A percentile compares a stretch with the other conserved stretches of the same genome.
Evolutionary conservation across 2,329 filamentous ascomycete species (phyloP).

Genomic region (Ophiostoma australiae): DNA sequence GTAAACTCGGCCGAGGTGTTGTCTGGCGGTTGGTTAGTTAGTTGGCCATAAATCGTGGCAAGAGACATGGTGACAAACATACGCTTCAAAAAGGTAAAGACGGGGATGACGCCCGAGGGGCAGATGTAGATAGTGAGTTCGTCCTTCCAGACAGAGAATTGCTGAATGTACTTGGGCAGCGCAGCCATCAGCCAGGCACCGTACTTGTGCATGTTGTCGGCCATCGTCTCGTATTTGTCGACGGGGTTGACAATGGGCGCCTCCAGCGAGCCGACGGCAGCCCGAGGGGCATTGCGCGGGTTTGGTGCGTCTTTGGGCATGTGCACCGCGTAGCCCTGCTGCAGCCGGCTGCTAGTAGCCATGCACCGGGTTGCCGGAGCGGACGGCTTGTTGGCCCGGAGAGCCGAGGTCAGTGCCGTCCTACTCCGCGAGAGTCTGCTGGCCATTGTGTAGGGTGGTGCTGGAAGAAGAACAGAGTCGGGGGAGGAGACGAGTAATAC

Average conservation of each 20-base stretch:
- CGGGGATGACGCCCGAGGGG: constrained; percentile 80
- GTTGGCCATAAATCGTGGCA: too few species aligned
- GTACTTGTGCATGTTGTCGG: constrained; percentile 85
- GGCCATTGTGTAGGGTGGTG: constrained; percentile 46
- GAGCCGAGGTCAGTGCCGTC: constrained; percentile 48
- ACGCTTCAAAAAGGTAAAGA: constrained; percentile 90
- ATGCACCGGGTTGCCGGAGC: constrained; percentile 45
- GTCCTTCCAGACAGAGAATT: constrained; percentile 99
- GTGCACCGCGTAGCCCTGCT: constrained; percentile 45
- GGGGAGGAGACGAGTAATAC: constrained; percentile 34
- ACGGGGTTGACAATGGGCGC: constrained; percentile 81
- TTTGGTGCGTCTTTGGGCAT: constrained; percentile 60
- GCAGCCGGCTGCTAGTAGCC: constrained; percentile 43
- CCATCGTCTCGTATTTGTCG: constrained; percentile 86
- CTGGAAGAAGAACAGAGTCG: constrained; percentile 29
- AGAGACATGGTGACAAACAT: constrained; percentile 22
- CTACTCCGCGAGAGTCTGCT: constrained; percentile 55
- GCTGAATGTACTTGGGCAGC: constrained; percentile 95
- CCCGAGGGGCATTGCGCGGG: constrained; percentile 60
- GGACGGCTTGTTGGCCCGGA: constrained; percentile 48
- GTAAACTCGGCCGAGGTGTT: constrained; percentile 98
- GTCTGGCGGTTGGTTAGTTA: constrained; percentile 45
- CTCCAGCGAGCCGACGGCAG: constrained; percentile 59
- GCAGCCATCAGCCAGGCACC: constrained; percentile 95
- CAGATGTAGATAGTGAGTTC: constrained; percentile 92